A percentile compares a stretch with the other conserved stretches of the same genome.
Conservation (phyloP, 495 filamentous ascomycete species). For the Neurospora sp. region DNA sequence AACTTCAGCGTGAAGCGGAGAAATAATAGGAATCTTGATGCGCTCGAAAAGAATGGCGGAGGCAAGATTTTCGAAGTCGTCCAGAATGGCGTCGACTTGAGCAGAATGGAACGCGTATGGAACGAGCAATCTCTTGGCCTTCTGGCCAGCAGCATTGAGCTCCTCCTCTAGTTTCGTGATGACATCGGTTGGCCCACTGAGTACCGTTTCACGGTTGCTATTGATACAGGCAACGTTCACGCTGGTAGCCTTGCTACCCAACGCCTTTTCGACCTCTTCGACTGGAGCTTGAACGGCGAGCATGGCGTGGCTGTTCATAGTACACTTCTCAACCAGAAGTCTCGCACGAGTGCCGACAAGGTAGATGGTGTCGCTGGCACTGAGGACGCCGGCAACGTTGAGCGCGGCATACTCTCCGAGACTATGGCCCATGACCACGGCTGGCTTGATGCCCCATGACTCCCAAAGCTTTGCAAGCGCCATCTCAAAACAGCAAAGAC, state of each 20-base stretch:
- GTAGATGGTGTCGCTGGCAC: constrained; percentile 68
- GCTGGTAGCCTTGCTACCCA: constrained; percentile 21
- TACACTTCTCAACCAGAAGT: constrained; percentile 64
- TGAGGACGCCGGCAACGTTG: constrained; percentile 69
- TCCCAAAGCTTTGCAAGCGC: constrained; percentile 72
- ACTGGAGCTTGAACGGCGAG: constrained; percentile 44
- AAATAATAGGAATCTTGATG: constrained; percentile 61
- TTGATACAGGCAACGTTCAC: constrained; percentile 54
- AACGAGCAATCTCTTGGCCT: constrained; percentile 59
- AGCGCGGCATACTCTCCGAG: constrained; percentile 82
- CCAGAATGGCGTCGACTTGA: constrained; percentile 68
- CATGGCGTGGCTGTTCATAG: constrained; percentile 61
- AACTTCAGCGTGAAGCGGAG: constrained; percentile 50
- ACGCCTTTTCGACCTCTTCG: constrained; percentile 28
- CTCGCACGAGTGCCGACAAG: constrained; percentile 70
- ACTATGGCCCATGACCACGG: constrained; percentile 78
- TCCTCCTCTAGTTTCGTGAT: constrained; percentile 50
- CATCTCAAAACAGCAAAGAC: constrained; percentile 72
- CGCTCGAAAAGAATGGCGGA: constrained; percentile 47
- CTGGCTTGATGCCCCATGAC: constrained; percentile 67
- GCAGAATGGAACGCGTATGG: constrained; percentile 76
- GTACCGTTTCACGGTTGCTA: constrained; percentile 48
- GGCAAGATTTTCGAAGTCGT: constrained; percentile 52
- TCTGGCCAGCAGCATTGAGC: constrained; percentile 49
- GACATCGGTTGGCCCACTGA: constrained; percentile 42